Conservation (phyloP, 495 filamentous ascomycete genomes). For the Penicillium chermesinum region DNA sequence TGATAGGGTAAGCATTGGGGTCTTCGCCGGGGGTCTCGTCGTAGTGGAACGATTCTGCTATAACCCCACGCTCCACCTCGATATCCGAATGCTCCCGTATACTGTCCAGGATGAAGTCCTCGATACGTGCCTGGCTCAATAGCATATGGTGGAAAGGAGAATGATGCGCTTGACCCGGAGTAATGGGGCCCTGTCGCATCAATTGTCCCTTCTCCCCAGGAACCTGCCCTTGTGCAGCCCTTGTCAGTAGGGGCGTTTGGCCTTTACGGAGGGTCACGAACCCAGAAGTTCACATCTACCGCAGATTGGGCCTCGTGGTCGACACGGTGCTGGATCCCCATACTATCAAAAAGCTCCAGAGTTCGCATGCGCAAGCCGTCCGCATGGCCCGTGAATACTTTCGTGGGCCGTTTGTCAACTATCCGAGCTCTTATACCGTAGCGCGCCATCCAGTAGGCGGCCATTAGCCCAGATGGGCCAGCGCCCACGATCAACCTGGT, state of each 20-base stretch:
- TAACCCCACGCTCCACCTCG: conserved; percentile 44
- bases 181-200: conserved; percentile 47
- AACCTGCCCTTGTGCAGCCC: too few species aligned
- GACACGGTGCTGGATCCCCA: conserved; percentile 56
- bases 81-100: conserved; percentile 41
- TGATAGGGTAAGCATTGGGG: conserved; percentile 49
- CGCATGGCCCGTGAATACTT: conserved; percentile 54
- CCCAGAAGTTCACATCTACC: conserved; percentile 37
- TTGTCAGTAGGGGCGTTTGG: too few species aligned
- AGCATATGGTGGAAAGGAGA: conserved; percentile 50
- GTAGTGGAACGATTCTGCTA: conserved; percentile 41
- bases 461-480: conserved; percentile 63
- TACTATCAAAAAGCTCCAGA: conserved; percentile 61
- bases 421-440: conserved; percentile 55
- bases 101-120: conserved; percentile 52
- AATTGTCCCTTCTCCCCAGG: conserved; percentile 42
- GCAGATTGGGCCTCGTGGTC: conserved; percentile 57
- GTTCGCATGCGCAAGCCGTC: conserved; percentile 57
- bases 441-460: conserved; percentile 57
- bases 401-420: conserved; percentile 54
- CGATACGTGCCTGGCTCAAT: conserved; percentile 53
- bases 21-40: conserved; percentile 40
- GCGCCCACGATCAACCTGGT: conserved; percentile 54
- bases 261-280: conserved; percentile 10
- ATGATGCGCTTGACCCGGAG: conserved; percentile 46